Evolutionary conservation across 805 yeast genomes (phyloP).

Genomic region (Metschnikowia borealis): DNA sequence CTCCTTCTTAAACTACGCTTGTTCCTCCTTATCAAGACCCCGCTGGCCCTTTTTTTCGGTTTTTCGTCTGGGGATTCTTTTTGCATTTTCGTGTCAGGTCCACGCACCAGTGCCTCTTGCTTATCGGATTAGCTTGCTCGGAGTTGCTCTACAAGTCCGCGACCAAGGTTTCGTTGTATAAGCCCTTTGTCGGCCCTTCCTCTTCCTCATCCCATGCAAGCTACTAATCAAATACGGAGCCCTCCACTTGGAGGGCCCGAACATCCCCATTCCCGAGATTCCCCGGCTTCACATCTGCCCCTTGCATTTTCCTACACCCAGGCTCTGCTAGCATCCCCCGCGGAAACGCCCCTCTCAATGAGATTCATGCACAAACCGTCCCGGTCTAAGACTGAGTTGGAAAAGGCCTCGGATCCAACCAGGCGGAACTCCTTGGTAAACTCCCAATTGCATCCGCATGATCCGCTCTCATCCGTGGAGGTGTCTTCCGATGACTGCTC

Average conservation of each 20-base stretch:
- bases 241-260: neutral
- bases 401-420: slow-evolving; percentile 27
- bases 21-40: neutral
- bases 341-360: slow-evolving; percentile 27
- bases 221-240: neutral
- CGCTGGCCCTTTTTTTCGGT: neutral
- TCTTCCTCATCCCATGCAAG: neutral
- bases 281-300: neutral
- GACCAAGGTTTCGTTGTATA: neutral
- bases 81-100: neutral
- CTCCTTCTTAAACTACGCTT: neutral
- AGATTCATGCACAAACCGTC: slow-evolving; percentile 39
- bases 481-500: slow-evolving; percentile 1
- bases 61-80: neutral
- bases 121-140: slow-evolving; percentile 4
- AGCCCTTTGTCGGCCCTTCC: neutral
- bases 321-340: slow-evolving; percentile 2
- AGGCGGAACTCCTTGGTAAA: slow-evolving; percentile 25
- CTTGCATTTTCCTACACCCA: neutral
- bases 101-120: slow-evolving; percentile 3
- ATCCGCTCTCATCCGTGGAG: slow-evolving; percentile 1
- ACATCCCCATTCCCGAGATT: neutral
- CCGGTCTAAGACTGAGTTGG: slow-evolving; percentile 29
- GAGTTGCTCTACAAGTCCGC: neutral
- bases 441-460: slow-evolving; percentile 9